These are phyloP conservation scores for Yamadazyma membranifaciens DNA, from an alignment of 1,139 yeast genomes.

Conservation along the genomic window DNA sequence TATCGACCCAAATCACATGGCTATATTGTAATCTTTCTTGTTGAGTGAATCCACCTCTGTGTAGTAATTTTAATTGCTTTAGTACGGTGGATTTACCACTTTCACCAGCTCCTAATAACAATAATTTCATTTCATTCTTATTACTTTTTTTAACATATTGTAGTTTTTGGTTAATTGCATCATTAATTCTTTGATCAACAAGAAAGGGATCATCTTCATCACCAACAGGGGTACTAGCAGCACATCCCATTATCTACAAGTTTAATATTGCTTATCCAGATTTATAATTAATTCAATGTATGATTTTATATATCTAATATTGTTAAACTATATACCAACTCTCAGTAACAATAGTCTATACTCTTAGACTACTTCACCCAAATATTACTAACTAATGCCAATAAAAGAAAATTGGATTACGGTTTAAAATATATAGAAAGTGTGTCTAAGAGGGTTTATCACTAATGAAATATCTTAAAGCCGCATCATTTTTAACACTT, in stretches of 20 bases:
- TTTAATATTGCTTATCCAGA: not conserved
- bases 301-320: no score
- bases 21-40: conserved; percentile 80
- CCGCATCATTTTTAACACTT: conserved; percentile 14
- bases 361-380: no score
- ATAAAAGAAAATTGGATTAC: no score
- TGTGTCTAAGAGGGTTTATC: no score
- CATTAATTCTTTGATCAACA: conserved; percentile 53
- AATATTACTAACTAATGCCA: no score
- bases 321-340: no score
- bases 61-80: conserved; percentile 84
- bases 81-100: conserved; percentile 95
- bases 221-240: conserved; percentile 51
- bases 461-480: conserved; percentile 3
- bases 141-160: conserved; percentile 51
- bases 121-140: conserved; percentile 55
- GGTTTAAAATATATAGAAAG: no score
- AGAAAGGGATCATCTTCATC: conserved; percentile 53
- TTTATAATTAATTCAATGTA: no score
- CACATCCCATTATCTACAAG: conserved; percentile 67
- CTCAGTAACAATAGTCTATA: no score
- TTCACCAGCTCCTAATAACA: conserved; percentile 91
- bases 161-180: conserved; percentile 66
- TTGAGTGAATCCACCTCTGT: conserved; percentile 79
- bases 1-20: conserved; percentile 94